These are phyloP conservation scores for Bullera alba DNA, from an alignment of 768 basidiomycete genomes.

Conservation along the genomic window DNA sequence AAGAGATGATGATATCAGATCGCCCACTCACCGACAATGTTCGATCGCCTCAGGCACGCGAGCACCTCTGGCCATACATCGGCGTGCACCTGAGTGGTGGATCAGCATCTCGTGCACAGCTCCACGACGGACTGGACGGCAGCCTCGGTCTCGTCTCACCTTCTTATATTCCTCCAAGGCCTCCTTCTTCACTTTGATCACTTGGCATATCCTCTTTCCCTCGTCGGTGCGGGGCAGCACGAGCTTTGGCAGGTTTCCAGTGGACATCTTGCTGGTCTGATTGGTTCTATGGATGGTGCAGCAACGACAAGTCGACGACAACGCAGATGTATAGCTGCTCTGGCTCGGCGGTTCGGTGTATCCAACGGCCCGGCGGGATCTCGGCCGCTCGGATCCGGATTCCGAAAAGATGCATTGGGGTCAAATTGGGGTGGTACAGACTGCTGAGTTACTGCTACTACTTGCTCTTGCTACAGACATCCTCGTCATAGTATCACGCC, in stretches of 20 bases:
- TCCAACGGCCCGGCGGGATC: too few relatives aligned
- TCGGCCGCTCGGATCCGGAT: too few relatives aligned
- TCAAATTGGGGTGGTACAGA: too few relatives aligned
- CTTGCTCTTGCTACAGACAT: too few relatives aligned
- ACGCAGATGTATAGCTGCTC: too few relatives aligned
- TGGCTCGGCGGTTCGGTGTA: too few relatives aligned
- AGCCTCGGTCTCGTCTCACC: conserved; percentile 12
- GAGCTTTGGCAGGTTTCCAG: conserved; percentile 17
- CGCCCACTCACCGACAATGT: conserved; percentile 51
- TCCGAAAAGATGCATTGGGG: too few relatives aligned
- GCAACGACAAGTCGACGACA: too few relatives aligned
- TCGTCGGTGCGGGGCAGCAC: conserved; percentile 40
- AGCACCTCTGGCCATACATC: conserved; percentile 66
- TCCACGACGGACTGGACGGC: not conserved
- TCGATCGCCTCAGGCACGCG: conserved; percentile 56
- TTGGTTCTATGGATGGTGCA: too few relatives aligned
- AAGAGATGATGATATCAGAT: not conserved
- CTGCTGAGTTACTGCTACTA: too few relatives aligned
- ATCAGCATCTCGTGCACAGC: not conserved
- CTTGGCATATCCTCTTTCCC: conserved; percentile 58
- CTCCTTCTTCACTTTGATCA: conserved; percentile 57
- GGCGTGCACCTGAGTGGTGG: conserved; percentile 48
- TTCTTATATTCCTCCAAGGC: conserved; percentile 47
- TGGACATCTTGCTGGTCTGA: not conserved
- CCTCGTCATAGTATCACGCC: too few relatives aligned